These are phyloP conservation scores for Trifolium subterraneum DNA, from an alignment of 306 rosid genomes.

Conservation along the genomic window DNA sequence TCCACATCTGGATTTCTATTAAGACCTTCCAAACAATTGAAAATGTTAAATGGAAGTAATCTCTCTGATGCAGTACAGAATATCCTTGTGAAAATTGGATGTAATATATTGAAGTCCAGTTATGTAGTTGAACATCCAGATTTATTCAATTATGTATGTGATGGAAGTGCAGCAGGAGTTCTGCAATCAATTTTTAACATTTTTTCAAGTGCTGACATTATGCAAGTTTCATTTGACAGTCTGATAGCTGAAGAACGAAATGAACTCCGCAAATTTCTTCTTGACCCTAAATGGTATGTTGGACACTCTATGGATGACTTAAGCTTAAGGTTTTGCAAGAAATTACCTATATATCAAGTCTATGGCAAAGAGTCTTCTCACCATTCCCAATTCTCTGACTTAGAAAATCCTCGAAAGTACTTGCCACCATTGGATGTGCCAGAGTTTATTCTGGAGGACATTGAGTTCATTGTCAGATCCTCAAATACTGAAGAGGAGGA, in stretches of 20 bases:
- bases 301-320: conserved; percentile 65
- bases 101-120: conserved; percentile 66
- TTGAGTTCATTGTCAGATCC: conserved; percentile 72
- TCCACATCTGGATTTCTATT: conserved; percentile 76
- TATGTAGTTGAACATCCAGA: conserved; percentile 76
- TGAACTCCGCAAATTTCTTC: conserved; percentile 81
- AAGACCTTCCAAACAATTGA: conserved; percentile 70
- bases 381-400: conserved; percentile 68
- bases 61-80: conserved; percentile 62
- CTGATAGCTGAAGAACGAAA: conserved; percentile 72
- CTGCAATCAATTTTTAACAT: conserved; percentile 70
- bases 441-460: conserved; percentile 76
- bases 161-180: conserved; percentile 71
- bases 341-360: conserved; percentile 79
- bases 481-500: conserved; percentile 74
- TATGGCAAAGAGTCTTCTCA: conserved; percentile 59
- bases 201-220: conserved; percentile 53
- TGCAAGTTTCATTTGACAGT: conserved; percentile 59
- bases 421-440: conserved; percentile 80
- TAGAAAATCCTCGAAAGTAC: conserved; percentile 79
- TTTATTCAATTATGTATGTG: conserved; percentile 70
- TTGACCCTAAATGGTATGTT: conserved; percentile 91
- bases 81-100: conserved; percentile 76
- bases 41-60: conserved; percentile 69
- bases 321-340: conserved; percentile 65